Evolutionary conservation across 768 basidiomycete species (phyloP).

Genomic region (Trametes maxima): DNA sequence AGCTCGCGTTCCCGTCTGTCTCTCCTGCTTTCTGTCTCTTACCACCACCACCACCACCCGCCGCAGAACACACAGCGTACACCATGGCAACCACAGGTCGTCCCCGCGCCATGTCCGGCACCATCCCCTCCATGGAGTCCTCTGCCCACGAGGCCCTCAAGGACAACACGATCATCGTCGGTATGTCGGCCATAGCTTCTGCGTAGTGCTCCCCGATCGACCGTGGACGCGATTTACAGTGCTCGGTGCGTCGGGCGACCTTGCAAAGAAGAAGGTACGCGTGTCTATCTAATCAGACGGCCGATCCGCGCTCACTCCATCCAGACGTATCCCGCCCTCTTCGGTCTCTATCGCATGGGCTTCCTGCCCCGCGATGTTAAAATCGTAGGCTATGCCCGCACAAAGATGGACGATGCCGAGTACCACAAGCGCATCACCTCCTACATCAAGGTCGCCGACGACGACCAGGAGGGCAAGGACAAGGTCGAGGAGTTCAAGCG

Average conservation of each 20-base stretch:
- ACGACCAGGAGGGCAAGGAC: conserved; percentile 56
- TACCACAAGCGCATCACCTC: conserved; percentile 83
- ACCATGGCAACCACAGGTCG: conserved; percentile 35
- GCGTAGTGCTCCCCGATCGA: background rate
- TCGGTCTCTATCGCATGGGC: conserved; percentile 79
- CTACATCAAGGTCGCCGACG: conserved; percentile 80
- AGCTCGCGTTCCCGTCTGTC: conserved; percentile 11
- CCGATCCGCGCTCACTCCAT: conserved; percentile 12
- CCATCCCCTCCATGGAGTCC: conserved; percentile 89
- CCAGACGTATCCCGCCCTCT: conserved; percentile 94
- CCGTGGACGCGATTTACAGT: conserved; percentile 47
- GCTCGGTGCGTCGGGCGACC: conserved; percentile 93
- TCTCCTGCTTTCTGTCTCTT: conserved; percentile 13
- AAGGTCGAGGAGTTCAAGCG: conserved; percentile 85
- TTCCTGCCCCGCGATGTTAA: conserved; percentile 82
- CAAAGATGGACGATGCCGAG: conserved; percentile 87
- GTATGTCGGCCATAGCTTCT: conserved; percentile 46
- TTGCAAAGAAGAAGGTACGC: conserved; percentile 95
- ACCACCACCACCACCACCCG: conserved; percentile 18
- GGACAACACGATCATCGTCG: conserved; percentile 89
- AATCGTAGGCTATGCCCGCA: conserved; percentile 96
- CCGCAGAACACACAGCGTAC: conserved; percentile 6
- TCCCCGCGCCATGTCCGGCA: conserved; percentile 65
- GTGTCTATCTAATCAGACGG: conserved; percentile 16
- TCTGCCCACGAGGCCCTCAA: conserved; percentile 63